Evolutionary conservation across 2,329 filamentous ascomycete species (phyloP).

Genomic region (Epichloe sylvatica): DNA sequence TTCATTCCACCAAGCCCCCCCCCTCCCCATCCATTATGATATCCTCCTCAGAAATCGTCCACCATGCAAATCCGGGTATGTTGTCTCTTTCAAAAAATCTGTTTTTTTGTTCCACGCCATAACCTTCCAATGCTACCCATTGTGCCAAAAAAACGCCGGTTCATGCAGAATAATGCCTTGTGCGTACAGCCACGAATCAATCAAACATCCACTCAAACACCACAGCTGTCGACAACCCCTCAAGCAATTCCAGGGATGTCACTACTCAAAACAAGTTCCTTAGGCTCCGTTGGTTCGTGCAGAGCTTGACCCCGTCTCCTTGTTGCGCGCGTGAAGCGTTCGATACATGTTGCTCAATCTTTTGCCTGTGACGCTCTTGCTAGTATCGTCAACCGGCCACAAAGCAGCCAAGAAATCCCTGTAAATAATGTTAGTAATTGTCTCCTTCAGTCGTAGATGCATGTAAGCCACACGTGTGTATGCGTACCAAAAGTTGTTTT

Average conservation of each 20-base stretch:
- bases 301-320: slow-evolving; percentile 15
- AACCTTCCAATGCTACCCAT: slow-evolving; percentile 10
- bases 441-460: no score
- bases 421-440: slow-evolving; percentile 10
- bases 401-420: slow-evolving; percentile 33
- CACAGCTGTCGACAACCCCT: neutral
- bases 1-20: neutral
- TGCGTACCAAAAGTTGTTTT: slow-evolving; percentile 37
- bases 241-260: neutral
- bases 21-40: slow-evolving; percentile 6
- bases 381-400: slow-evolving; percentile 33
- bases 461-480: neutral
- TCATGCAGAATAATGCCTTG: slow-evolving; percentile 13
- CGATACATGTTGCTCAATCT: slow-evolving; percentile 32
- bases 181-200: slow-evolving; percentile 7
- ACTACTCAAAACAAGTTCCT: neutral
- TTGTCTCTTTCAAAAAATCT: slow-evolving; percentile 9
- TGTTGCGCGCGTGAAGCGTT: slow-evolving; percentile 23
- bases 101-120: slow-evolving; percentile 7
- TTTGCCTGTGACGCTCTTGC: slow-evolving; percentile 29
- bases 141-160: slow-evolving; percentile 14
- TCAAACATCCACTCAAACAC: neutral
- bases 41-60: slow-evolving; percentile 8
- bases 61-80: slow-evolving; percentile 17
- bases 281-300: slow-evolving; percentile 19